Base-by-base conservation (phyloP, 805 yeast species). In the Lachancea quebecensis region DNA sequence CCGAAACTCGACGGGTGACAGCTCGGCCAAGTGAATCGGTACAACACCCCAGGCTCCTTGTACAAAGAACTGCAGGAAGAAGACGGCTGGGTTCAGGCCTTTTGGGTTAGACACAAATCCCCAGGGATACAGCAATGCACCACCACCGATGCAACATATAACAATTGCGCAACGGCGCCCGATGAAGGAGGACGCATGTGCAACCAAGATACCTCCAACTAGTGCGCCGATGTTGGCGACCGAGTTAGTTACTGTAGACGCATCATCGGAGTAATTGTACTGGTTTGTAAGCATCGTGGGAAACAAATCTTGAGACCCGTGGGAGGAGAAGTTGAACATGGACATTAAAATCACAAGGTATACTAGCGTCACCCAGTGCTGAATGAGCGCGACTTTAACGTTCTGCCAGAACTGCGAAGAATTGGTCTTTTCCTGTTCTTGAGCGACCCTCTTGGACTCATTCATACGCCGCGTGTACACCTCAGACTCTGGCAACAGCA, bases 291-390 rank as follows among this genome's bases (percentile, higher is more conserved):
- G 66, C 66, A 79, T 67, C 1, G 86, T 79, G 35, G 88, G 86
- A 62, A 74, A 82, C 56, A 83, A 66, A 62, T 83, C 91, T 64
- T 83, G 89, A 7, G 87, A 77, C 0, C 87, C 88, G 53, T 83
- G 91, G 10, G 85, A 75, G 66, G 76, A 74, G 66, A 81, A 83
- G 63, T 82, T 82, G 68, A 79, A 77, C 34, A 81, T 83, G 32
- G 82, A 68, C 83, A 79, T 78, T 50, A 80, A 58, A 28, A 81
- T 51, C 37, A 82, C 75, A 60, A 75, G 60, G 59, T 81, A 82
- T 40, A 76, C 57, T 50, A 79, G 64, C 56, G 76, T 70, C 31
- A 79, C 66, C 87, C 87, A 81, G 60, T 81, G 74, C 21, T 62
- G 59, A 50, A 66, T 70, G 46, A 69, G 55, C 2, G 77, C 70